Base-by-base conservation (phyloP, 164 flowering plant genomes). In the Macadamia tetraphylla region DNA sequence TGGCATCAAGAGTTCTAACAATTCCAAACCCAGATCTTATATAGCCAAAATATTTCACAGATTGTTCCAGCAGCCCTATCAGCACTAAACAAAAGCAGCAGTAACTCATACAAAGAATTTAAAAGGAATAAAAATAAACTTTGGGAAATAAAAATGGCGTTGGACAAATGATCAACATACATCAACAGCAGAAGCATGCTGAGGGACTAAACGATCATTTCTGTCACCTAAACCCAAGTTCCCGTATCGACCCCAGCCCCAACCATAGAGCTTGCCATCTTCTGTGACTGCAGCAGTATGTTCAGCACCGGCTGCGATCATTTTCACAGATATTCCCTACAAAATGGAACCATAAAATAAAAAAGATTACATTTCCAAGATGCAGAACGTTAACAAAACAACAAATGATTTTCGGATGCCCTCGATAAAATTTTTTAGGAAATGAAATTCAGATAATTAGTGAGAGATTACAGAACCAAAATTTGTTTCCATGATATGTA, bases 181-280 rank as follows among this genome's bases (percentile, higher is more conserved):
- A 78, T 85, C 75, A 73, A 77, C 69, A 51, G 81, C 59, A 52
- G 93, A 66, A 75, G 87, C 96, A 81, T 84, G 88, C 71, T 84
- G 82, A 49, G 99, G 99, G 70, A 92, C 79, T 65, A 85, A 69
- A 48, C 99, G 89, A 74, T 94, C 99, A 67, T 82, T 84, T 75
- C 96, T 80, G 85, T 94, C 99, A 77, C 99, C 99, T 70, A 94
- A 77, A 44, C 99, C 99, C 80, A 94, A 81, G 77, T 94, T 94
- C 58, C 99, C 99, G 81, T 94, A 94, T 65, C 97, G 79, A 15
- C 99, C 99, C 99, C 99, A 94, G 7, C 99, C 99, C 99, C 99
- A 94, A 72, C 99, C 98, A 80, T 83, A 94, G 43, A 94, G 89
- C 23, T 86, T 86, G 57, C 99, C 99, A 75, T 84, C 88, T 82